phyloP scores from a whole-genome alignment of 371 early-diverging fungal species.

The Actinomortierella wolfii region DNA sequence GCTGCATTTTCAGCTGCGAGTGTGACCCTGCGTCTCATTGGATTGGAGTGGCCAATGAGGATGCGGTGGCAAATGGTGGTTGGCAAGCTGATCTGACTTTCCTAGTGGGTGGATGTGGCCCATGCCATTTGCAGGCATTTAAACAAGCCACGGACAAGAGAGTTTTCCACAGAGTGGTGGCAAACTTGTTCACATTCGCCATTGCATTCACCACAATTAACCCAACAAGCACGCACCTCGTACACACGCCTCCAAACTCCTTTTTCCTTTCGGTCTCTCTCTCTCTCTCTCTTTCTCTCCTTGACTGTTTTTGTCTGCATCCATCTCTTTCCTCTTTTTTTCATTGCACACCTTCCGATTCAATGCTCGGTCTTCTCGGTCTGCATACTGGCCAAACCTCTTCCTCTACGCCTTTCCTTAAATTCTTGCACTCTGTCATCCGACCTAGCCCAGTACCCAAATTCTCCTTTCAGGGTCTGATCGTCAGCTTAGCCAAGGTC shows the following conservation, averaged over 20 bases:
- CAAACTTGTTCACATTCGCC: neutral
- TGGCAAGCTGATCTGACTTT: constrained; percentile 15
- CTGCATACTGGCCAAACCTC: constrained; percentile 29
- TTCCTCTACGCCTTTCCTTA: constrained; percentile 19
- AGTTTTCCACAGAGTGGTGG: constrained; percentile 2
- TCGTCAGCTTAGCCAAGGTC: constrained; percentile 22
- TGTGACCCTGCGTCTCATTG: too few relatives aligned
- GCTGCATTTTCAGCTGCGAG: constrained; percentile 5
- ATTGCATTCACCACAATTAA: neutral
- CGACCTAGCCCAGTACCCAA: constrained; percentile 8
- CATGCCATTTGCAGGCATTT: too few relatives aligned
- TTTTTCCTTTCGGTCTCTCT: neutral
- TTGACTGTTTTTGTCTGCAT: too few relatives aligned
- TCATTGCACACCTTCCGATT: neutral
- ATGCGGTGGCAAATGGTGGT: constrained; percentile 12
- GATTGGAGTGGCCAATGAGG: neutral
- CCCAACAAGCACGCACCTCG: neutral
- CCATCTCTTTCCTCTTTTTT: too few relatives aligned
- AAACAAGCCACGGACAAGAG: too few relatives aligned
- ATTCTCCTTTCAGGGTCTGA: constrained; percentile 33
- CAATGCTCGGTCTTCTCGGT: constrained; percentile 47
- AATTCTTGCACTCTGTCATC: constrained; percentile 20
- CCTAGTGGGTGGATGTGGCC: neutral
- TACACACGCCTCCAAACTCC: neutral
- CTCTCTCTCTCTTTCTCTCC: neutral